Base-by-base conservation (phyloP, 1,284 basidiomycete genomes). In the Puccinia hordei region DNA sequence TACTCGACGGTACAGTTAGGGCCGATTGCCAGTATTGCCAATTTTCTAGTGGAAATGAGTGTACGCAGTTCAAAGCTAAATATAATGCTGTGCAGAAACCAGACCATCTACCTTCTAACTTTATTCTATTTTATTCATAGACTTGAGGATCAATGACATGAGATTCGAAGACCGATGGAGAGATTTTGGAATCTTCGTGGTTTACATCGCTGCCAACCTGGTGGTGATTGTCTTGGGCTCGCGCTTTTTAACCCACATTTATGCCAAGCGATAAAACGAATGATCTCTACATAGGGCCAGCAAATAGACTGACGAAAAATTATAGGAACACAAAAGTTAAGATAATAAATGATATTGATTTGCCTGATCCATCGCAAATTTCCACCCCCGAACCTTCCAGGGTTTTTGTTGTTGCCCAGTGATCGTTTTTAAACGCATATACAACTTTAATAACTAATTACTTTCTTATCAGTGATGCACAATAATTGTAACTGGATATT, bases 1-100 rank as follows among this genome's bases (percentile, higher is more conserved):
- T 97, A 57, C 88, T 91, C 82, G 92, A 95, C 85, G 88, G 89
- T 0, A 86, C 87, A 71, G 92, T 88, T 12, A 91, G 89, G 0
- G 75, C 85, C 0, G 83, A 83, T 6, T 94, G 93, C 85, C 88
- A 88, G 27, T 93, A 93, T 84, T 94, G 92, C 84, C 89, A 90
- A 83, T 92, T 90, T 85, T 81, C 79, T 51, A 86, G 10, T 41
- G 75, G 75, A 51, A 63, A 78, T 69, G 63, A 78, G 44, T 78
- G 75, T 78, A 24, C 24, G 75, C n/a, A 38, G 17, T 4, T 57
- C 10, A n/a, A 15, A 15, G 15, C 57, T n/a, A n/a, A n/a, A n/a
- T n/a, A n/a, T n/a, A n/a, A n/a, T n/a, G n/a, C n/a, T 13, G 17
- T 22, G 8, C 10, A 74, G 9, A 51, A 51, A 55, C 53, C 22